Evolutionary conservation across 352 stramenopile genomes (phyloP), one percentile per base, ranked within the genome.

Genomic region (Aphanomyces cochlioides): DNA sequence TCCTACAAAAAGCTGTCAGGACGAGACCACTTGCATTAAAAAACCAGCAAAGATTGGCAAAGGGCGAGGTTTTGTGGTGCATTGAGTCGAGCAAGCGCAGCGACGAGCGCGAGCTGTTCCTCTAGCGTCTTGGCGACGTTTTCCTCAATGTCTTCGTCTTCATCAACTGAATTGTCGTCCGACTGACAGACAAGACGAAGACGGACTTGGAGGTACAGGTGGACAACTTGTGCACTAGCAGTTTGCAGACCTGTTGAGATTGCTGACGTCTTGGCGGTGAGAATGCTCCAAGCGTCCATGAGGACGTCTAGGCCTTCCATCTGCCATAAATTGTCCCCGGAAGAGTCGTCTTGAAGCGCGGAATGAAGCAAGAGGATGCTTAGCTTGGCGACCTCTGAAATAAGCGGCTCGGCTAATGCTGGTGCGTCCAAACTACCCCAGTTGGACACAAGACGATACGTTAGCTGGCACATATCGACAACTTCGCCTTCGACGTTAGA

Each of bases 101-200:
- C 83, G 3, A 86, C 87, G 10, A 91, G 63, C 61, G 90, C 86
- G 59, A 89, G 82, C 57, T 95, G 85, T 41, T 93, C 87, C 1
- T 74, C 77, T 36, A 80, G 63, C 47, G 78, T 79, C 28, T 80
- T 90, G 37, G 80, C 76, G 6, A 84, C 86, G 43, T 90, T 86
- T 75, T 92, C 84, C 70, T 95, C 85, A 45, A 93, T 84, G 41
- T 95, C 85, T 76, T 95, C 85, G 47, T 92, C 80, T 74, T 95
- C 84, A 68, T 92, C 83, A 56, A 80, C 84, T 17, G 15, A 17
- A 58, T 58, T 58, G 50, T 58, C 50, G 41, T 93, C 84, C 3
- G 87, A 77, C 4, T 78, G 74, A 56, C 83, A 89, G 41, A 95
- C 56, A 2, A 58, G 17, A 56, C 90, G 85, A 19, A 93, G 67